Evolutionary conservation across 768 basidiomycete species (phyloP).

Genomic region (Psilocybe cyanescens): DNA sequence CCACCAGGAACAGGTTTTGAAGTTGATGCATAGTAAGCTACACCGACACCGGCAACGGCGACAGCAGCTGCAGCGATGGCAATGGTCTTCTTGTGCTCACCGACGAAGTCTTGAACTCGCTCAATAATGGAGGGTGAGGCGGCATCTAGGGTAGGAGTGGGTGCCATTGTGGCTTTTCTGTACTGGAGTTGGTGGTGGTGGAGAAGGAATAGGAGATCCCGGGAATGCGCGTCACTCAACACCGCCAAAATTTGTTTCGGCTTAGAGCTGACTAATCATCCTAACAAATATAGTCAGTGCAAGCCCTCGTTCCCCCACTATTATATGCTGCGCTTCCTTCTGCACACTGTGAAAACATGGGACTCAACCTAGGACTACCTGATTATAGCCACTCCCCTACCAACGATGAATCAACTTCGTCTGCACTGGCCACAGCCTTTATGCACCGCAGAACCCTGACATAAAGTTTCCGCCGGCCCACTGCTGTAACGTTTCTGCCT

Average conservation of each 20-base stretch:
- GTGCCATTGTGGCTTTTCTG: conserved; percentile 9
- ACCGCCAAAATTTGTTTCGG: conserved; percentile 20
- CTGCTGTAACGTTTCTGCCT: too few relatives aligned
- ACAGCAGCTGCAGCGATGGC: conserved; percentile 75
- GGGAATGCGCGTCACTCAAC: conserved; percentile 17
- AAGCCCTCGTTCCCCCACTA: too few relatives aligned
- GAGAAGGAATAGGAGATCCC: conserved; percentile 12
- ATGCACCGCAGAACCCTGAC: too few relatives aligned
- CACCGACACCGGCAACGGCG: conserved; percentile 64
- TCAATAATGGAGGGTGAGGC: conserved; percentile 45
- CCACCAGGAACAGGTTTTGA: conserved; percentile 29
- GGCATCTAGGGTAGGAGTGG: conserved; percentile 17
- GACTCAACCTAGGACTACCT: too few relatives aligned
- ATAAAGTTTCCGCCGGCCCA: too few relatives aligned
- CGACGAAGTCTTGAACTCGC: conserved; percentile 69
- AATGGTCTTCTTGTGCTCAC: conserved; percentile 80
- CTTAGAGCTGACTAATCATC: conserved; percentile 2
- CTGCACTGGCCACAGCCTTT: too few relatives aligned
- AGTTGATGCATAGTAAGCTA: conserved; percentile 74
- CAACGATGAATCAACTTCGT: too few relatives aligned
- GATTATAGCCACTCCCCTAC: too few relatives aligned
- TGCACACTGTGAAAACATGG: too few relatives aligned
- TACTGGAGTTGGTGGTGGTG: neutral
- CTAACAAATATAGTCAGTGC: neutral
- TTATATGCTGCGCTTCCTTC: too few relatives aligned